Evolutionary conservation across 2,329 filamentous ascomycete species (phyloP), one percentile per base, ranked within the genome.

Genomic region (Chaetothyriales sp.): DNA sequence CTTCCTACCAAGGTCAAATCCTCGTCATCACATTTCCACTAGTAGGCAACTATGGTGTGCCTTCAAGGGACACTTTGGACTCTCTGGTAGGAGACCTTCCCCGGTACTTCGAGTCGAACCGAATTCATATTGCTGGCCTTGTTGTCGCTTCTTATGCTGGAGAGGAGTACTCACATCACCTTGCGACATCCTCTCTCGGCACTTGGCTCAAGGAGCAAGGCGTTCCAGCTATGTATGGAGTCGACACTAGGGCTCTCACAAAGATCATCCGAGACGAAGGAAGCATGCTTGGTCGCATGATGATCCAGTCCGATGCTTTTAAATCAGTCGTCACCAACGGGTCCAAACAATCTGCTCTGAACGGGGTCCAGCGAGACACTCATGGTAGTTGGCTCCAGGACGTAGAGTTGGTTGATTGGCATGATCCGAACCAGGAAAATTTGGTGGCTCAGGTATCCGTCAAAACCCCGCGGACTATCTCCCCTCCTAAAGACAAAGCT

Each of bases 41-140:
- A 43, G 85, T 95, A 54, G 90, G 90, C 68, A 98, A 97, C 76
- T 98, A 98, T 73, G 90, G 90, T 68, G 92, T 97, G 25, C 92
- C 92, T 50, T 87, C 87, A 47, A 79, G 89, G 61, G 85, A 94
- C 58, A 80, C 83, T 50, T 77, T 87, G 71, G 90, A 97, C 68
- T 81, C 87, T 66, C 76, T 97, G 51, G 80, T 95, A 48, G 80
- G 83, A 64, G 85, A 89, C 64, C 77, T 97, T 52, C 89, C 90
- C 29, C 89, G 88, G 57, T 79, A 97, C 72, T 97, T 98, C 66
- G 92, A 98, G 72, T 86, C 90, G 43, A 83, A 78, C 43, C 75
- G 94, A 70, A 95, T 98, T 56, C 92, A 98, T 72, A 85, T 97
- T 64, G 86, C 90, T 47, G 92, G 89, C 67, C 78, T 98, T 53